Base-by-base conservation (phyloP, 2,329 filamentous ascomycete species). In the Colletotrichum lindemuthianum region DNA sequence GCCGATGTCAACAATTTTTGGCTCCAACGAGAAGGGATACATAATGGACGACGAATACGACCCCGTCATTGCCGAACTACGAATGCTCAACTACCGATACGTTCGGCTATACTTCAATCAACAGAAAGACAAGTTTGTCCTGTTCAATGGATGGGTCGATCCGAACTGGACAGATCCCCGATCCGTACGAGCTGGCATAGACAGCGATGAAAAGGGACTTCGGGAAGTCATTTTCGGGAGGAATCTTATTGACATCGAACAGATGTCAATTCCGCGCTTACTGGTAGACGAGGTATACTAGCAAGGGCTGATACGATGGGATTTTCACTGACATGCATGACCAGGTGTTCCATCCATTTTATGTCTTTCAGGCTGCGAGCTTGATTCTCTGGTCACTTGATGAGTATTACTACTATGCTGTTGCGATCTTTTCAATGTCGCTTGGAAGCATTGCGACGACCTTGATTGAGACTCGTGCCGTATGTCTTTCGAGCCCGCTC, bases 311-410 rank as follows among this genome's bases (percentile, higher is more conserved):
- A 33, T 12, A 11, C n/a, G n/a, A 24, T 24, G 15, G 52, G 24
- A 12, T 13, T n/a, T 13, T 64, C 58, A 68, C 72, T 74, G 60
- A 73, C 55, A 52, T 24, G 73, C 55, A 52, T 24, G 10, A n/a
- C 16, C 67, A 92, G 87, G 93, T 92, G 16, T 93, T 99, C 72
- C 96, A 99, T 74, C 96, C 96, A 0, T 99, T 99, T 76, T 99
- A 99, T 75, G 91, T 99, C 60, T 99, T 99, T 74, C 96, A 99
- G 78, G 90, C 98, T 71, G 95, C 94, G 51, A 98, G 96, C 81
- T 82, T 99, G 69, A 78, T 97, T 44, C 86, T 99, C 4, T 99
- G 96, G 96, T 97, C 95, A 9, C 75, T 97, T 70, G 96, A 99
- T 73, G 86, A 96, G 71, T 99, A 99, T 76, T 99, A 97, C 75